A percentile compares a stretch with the other conserved stretches of the same genome.
phyloP scores from a whole-genome alignment of 805 yeast genomes.

The Starmerella geochares region DNA sequence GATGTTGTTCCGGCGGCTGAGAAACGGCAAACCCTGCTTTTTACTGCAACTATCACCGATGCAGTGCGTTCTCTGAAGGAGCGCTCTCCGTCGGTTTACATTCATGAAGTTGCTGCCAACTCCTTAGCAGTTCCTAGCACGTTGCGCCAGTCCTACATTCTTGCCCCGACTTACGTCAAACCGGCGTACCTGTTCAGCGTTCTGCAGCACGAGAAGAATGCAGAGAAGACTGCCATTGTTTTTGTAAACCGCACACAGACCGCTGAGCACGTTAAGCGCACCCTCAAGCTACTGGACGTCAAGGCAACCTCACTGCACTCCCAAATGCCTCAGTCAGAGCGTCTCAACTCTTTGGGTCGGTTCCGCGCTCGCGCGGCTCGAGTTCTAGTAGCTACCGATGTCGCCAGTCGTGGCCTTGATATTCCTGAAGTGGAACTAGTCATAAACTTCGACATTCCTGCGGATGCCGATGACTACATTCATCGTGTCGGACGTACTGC shows the following conservation, averaged over 20 bases:
- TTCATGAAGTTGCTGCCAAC: slow-evolving; percentile 64
- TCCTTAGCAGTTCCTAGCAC: slow-evolving; percentile 77
- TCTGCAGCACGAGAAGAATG: slow-evolving; percentile 51
- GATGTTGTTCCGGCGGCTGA: slow-evolving; percentile 58
- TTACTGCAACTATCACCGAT: slow-evolving; percentile 94
- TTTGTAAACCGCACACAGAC: slow-evolving; percentile 86
- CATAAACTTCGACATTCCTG: slow-evolving; percentile 84
- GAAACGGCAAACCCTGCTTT: slow-evolving; percentile 74
- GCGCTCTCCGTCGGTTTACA: slow-evolving; percentile 44
- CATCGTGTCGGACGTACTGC: slow-evolving; percentile 99
- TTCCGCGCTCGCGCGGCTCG: slow-evolving; percentile 93
- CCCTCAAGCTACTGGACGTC: slow-evolving; percentile 60
- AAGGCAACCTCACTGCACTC: slow-evolving; percentile 87
- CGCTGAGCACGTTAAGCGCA: slow-evolving; percentile 77
- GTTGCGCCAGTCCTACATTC: slow-evolving; percentile 52
- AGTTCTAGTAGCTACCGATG: slow-evolving; percentile 89
- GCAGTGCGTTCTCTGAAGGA: slow-evolving; percentile 74
- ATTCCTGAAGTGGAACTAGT: slow-evolving; percentile 88
- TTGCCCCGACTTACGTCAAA: slow-evolving; percentile 79
- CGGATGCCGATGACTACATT: slow-evolving; percentile 91
- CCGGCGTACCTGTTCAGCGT: slow-evolving; percentile 75
- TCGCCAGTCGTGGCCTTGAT: slow-evolving; percentile 94
- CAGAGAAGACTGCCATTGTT: slow-evolving; percentile 62
- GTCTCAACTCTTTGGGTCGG: slow-evolving; percentile 83
- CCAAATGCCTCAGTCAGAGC: slow-evolving; percentile 84